A percentile compares a stretch with the other conserved stretches of the same genome.
These are phyloP conservation scores for Balamuthia mandrillaris DNA, from an alignment of 208 protist genomes.

Conservation along the genomic window DNA sequence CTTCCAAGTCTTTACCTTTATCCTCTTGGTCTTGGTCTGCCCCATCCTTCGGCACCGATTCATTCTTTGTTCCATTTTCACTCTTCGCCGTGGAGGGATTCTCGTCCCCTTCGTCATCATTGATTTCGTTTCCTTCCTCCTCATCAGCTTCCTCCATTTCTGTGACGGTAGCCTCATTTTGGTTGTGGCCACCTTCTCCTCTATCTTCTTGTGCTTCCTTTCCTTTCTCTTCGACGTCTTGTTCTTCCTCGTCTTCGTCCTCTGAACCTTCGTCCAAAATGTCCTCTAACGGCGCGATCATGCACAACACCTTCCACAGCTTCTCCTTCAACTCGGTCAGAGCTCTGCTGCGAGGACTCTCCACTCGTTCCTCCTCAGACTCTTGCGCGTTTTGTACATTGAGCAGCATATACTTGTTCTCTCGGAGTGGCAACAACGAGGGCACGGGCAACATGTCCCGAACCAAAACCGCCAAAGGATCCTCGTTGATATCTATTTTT, in stretches of 20 bases:
- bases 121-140: too few species aligned
- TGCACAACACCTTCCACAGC: neutral
- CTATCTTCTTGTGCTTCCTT: neutral
- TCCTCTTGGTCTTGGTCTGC: too few species aligned
- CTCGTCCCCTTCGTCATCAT: too few species aligned
- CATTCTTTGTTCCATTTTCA: too few species aligned
- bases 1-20: too few species aligned
- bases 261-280: neutral
- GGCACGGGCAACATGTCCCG: constrained; percentile 12
- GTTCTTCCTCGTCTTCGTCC: neutral
- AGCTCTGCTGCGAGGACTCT: neutral
- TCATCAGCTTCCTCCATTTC: too few species aligned
- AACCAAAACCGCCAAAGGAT: neutral
- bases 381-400: neutral
- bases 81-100: too few species aligned
- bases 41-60: too few species aligned
- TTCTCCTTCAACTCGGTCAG: constrained; percentile 29
- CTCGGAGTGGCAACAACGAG: neutral
- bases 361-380: neutral
- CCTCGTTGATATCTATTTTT: too few species aligned
- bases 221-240: neutral
- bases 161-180: too few species aligned
- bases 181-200: neutral
- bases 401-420: constrained; percentile 27
- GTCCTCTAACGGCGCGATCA: constrained; percentile 14